These are phyloP conservation scores for Cordyceps javanica DNA, from an alignment of 2,329 filamentous ascomycete species.

Conservation along the genomic window DNA sequence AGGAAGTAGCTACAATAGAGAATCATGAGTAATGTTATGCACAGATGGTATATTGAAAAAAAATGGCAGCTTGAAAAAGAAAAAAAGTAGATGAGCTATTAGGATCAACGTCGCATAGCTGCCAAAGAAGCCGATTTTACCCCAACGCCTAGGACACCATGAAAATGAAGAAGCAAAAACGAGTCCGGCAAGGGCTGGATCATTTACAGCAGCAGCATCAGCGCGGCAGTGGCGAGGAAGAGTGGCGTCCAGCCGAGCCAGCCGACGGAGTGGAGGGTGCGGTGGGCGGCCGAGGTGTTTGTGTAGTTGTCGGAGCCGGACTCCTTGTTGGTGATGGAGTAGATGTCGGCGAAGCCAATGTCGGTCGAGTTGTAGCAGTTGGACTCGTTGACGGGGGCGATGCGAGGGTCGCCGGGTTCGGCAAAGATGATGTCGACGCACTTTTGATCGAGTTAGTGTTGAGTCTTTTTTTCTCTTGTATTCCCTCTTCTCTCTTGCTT, in stretches of 20 bases:
- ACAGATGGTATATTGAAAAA: slow-evolving; percentile 4
- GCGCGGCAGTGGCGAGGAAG: not conserved
- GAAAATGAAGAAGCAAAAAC: not conserved
- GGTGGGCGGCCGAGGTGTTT: slow-evolving; percentile 1
- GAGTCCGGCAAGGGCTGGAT: not conserved
- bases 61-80: too few species aligned
- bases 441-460: slow-evolving; percentile 40
- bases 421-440: slow-evolving; percentile 94
- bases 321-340: slow-evolving; percentile 53
- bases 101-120: not conserved
- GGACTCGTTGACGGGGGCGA: slow-evolving; percentile 65
- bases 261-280: not conserved
- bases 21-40: not conserved
- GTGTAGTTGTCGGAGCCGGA: slow-evolving; percentile 27
- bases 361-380: slow-evolving; percentile 88
- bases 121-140: not conserved
- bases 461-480: too few species aligned
- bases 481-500: too few species aligned
- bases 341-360: slow-evolving; percentile 71
- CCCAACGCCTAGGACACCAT: slow-evolving; percentile 1
- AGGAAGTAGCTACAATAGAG: not conserved
- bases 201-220: not conserved
- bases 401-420: slow-evolving; percentile 60
- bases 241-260: slow-evolving; percentile 14
- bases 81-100: not conserved